Percentiles rank a stretch among this genome's conserved stretches.
Evolutionary conservation across 2,329 filamentous ascomycete species (phyloP).

Genomic region (Aspergillus aculeatinus): DNA sequence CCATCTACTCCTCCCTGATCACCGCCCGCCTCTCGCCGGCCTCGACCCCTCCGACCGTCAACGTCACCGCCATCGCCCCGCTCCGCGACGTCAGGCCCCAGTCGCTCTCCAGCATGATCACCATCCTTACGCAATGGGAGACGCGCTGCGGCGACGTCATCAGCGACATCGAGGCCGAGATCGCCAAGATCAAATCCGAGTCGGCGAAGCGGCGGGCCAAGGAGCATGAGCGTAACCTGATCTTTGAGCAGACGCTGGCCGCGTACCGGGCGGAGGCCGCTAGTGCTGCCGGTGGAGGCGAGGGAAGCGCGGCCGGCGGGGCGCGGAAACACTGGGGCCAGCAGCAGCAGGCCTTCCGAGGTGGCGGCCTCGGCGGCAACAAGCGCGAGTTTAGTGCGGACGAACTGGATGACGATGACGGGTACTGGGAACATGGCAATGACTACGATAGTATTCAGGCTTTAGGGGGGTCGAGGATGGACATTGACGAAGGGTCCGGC

Average conservation of each 20-base stretch:
- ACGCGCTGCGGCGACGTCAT: slow-evolving; percentile 74
- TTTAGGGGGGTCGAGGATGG: slow-evolving; percentile 37
- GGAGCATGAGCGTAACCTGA: slow-evolving; percentile 49
- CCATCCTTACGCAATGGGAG: slow-evolving; percentile 71
- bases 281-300: slow-evolving; percentile 6
- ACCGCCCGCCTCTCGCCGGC: slow-evolving; percentile 85
- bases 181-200: slow-evolving; percentile 62
- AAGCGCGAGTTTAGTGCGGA: slow-evolving; percentile 43
- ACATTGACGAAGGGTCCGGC: slow-evolving; percentile 39
- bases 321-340: slow-evolving; percentile 13
- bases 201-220: slow-evolving; percentile 57
- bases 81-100: slow-evolving; percentile 80
- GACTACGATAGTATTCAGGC: slow-evolving; percentile 24
- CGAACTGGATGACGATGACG: slow-evolving; percentile 41
- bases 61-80: slow-evolving; percentile 76
- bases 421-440: slow-evolving; percentile 34
- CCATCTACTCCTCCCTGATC: slow-evolving; percentile 82
- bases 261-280: slow-evolving; percentile 26
- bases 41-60: slow-evolving; percentile 69
- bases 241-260: slow-evolving; percentile 52
- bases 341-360: slow-evolving; percentile 12
- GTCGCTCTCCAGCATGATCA: slow-evolving; percentile 67
- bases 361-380: slow-evolving; percentile 27
- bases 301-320: background rate
- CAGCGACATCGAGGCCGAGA: slow-evolving; percentile 71